Evolutionary conservation across 108 stramenopile species (phyloP), one percentile per base, ranked within the genome.

Genomic region (Nitzschia sp.): DNA sequence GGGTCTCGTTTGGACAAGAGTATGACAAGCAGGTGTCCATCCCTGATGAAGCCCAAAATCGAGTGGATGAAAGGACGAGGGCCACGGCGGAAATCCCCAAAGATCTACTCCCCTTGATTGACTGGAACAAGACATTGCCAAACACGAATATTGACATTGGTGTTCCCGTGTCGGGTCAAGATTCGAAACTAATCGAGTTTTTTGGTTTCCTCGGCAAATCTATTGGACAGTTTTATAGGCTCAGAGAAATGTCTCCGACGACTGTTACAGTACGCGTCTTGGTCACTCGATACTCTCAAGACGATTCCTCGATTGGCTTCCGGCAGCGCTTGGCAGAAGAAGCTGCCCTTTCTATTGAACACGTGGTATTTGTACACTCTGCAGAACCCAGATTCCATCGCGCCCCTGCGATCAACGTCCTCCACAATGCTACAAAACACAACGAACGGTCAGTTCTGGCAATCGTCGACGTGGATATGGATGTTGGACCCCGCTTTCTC

Each of bases 391-490:
- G 42, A 36, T 62, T 62, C 38, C 19, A 36, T 62, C 61, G 61
- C 6, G 61, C 61, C 18, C 3, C 11, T 36, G 61, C 61, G 3
- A 38, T 38, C 6, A 66, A 66, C 31, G 13, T 23, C 28, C 17
- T 66, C 5, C 65, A 66, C 30, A 21, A 54, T 8, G 29, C 21
- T 18, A 30, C 51, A 4, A 24, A 30, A 30, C 34, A 36, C 30
- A 49, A 66, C 21, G 21, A 45, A 11, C 3, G 4, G 3, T 62
- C 24, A 9, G 26, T 62, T 19, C 15, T 62, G 35, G 19, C 61
- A 11, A 27, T 45, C 8, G 26, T 62, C 36, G 61, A 62, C 25
- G 61, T 62, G 19, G 61, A 62, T 45, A 62, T 62, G 61, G n/a
- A 42, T 21, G 25, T 62, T 19, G n/a, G n/a, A 19, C 61, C 61